Conservation (phyloP, 257 asterid genomes). For the Solanum clarkiae region DNA sequence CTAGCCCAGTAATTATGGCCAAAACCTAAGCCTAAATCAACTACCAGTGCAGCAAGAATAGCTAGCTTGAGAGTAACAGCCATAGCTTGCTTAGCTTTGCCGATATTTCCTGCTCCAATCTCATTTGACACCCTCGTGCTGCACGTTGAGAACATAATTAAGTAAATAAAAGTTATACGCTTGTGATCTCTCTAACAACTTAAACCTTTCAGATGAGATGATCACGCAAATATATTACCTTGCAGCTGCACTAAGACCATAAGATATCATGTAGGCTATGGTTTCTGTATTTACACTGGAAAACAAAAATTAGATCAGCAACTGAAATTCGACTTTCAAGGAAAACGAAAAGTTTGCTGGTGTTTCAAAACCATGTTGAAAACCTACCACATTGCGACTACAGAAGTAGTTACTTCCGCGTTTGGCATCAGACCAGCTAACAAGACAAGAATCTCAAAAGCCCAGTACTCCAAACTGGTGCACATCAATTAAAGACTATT, state of each 20-base stretch:
- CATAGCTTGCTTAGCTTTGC: slow-evolving; percentile 58
- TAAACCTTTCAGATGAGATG: background rate
- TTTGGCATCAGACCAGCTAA: slow-evolving; percentile 85
- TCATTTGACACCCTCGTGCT: slow-evolving; percentile 89
- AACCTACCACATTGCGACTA: slow-evolving; percentile 77
- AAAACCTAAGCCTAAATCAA: slow-evolving; percentile 23
- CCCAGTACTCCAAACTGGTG: slow-evolving; percentile 77
- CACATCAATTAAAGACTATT: background rate
- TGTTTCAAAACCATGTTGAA: background rate
- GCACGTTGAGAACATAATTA: slow-evolving; percentile 1
- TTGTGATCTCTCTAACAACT: background rate
- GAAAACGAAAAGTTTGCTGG: background rate
- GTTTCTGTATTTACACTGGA: slow-evolving; percentile 31
- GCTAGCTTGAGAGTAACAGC: slow-evolving; percentile 46
- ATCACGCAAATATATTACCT: slow-evolving; percentile 27
- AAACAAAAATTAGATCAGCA: background rate
- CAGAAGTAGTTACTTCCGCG: slow-evolving; percentile 51
- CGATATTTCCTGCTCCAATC: slow-evolving; percentile 59
- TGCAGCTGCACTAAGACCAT: slow-evolving; percentile 76
- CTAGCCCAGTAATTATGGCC: slow-evolving; percentile 72
- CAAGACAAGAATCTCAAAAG: slow-evolving; percentile 76
- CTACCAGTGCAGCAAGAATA: slow-evolving; percentile 22
- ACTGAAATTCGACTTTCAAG: background rate
- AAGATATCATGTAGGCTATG: slow-evolving; percentile 50
- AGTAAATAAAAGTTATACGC: background rate